Base-by-base conservation (phyloP, 2,329 filamentous ascomycete genomes). In the Paecilomyces niveus region DNA sequence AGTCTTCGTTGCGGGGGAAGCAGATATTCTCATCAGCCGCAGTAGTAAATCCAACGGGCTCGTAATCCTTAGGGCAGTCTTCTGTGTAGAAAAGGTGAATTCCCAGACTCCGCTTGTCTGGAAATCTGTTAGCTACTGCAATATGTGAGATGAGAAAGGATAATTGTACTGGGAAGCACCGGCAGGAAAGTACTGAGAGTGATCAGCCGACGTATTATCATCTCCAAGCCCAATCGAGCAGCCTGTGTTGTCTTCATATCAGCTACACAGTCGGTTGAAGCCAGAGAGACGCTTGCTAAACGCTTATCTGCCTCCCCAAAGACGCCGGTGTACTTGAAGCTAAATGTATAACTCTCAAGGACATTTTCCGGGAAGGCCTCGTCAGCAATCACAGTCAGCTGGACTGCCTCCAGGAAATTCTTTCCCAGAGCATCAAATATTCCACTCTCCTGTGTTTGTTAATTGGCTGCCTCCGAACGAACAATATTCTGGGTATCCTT, bases 281-380 rank as follows among this genome's bases (percentile, higher is more conserved):
- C 64, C 39, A 73, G 62, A 1, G 59, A 75, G 54, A 63, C 60
- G 58, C 59, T 71, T 33, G 61, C 66, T 62, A 63, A 64, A 58
- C 61, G 69, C 65, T 53, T 72, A 58, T 62, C 67, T 59, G 71
- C 57, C 70, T 67, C 58, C 63, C 70, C 49, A 67, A 59, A 10
- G 56, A 68, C 57, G 58, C 65, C 54, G 61, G 62, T 58, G 61
- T 81, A 81, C 21, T 74, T 73, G 64, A 83, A 78, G 4, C 72
- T 74, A 61, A 81, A 81, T 1, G 74, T 79, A 64, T 82, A 82
- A 3, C 72, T 74, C 65, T 83, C 80, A 10, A 82, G 54, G n/a
- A 81, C 72, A 31, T 76, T 66, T 7, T 66, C 62, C 2, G 71
- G 69, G 5, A 68, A 58, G 18, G 73, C 62, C 21, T 70, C 70